phyloP scores from a whole-genome alignment of 2,329 filamentous ascomycete species.

The Aureobasidium subglaciale region DNA sequence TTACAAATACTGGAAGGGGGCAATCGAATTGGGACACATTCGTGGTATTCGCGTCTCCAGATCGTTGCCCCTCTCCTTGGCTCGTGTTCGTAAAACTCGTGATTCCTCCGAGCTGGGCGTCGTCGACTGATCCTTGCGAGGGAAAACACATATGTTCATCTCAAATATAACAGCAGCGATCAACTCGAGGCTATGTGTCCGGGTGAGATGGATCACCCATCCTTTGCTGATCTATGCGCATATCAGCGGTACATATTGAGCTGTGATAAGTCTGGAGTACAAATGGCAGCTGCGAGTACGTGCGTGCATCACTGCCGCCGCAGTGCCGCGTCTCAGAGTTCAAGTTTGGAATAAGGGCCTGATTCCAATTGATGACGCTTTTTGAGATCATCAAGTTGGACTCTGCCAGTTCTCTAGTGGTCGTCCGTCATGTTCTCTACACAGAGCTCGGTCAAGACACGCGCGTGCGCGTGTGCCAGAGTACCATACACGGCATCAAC shows the following conservation, averaged over 20 bases:
- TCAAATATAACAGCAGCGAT: background rate
- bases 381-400: too few relatives aligned
- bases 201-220: background rate
- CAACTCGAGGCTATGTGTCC: background rate
- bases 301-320: background rate
- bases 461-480: background rate
- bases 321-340: background rate
- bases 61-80: background rate
- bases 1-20: background rate
- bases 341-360: background rate
- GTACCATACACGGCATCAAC: constrained; percentile 5
- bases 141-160: background rate
- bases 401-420: too few relatives aligned
- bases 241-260: background rate
- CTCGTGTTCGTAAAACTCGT: background rate
- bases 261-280: background rate
- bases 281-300: background rate
- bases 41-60: too few relatives aligned
- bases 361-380: too few relatives aligned
- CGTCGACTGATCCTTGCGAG: background rate
- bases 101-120: background rate
- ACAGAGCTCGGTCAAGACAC: background rate
- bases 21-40: background rate
- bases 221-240: background rate
- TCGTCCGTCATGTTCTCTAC: too few relatives aligned